A percentile compares a stretch with the other conserved stretches of the same genome.
These are phyloP conservation scores for Sphagnum tenellum DNA, from an alignment of 225 moss, liverwort and hornwort species.

Conservation along the genomic window DNA sequence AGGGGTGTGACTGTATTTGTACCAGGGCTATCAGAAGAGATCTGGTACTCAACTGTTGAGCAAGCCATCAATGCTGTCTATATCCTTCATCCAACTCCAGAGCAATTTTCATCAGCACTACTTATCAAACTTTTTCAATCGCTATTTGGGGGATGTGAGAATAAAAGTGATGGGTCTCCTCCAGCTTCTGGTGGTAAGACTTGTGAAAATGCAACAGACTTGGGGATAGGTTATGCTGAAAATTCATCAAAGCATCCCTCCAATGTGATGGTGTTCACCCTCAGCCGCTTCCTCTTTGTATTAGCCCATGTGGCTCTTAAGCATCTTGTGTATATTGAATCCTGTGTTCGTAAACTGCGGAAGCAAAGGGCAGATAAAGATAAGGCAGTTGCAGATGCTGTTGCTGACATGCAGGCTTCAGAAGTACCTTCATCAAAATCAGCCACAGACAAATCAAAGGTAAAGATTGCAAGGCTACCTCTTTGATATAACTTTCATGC, in stretches of 20 bases:
- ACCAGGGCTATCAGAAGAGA: constrained; percentile 67
- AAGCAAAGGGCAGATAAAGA: constrained; percentile 70
- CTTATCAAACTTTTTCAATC: constrained; percentile 52
- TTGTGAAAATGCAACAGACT: constrained; percentile 21
- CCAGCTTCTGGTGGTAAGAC: constrained; percentile 15
- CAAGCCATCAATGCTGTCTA: constrained; percentile 92
- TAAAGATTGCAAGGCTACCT: background rate
- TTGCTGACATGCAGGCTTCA: constrained; percentile 36
- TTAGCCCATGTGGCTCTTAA: constrained; percentile 76
- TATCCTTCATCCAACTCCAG: constrained; percentile 83
- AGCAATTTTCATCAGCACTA: constrained; percentile 57
- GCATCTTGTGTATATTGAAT: constrained; percentile 90
- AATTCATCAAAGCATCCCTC: constrained; percentile 7
- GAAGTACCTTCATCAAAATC: constrained; percentile 1
- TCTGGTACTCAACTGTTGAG: constrained; percentile 91
- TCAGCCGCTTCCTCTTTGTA: constrained; percentile 80
- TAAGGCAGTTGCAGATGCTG: constrained; percentile 52
- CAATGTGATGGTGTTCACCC: constrained; percentile 19
- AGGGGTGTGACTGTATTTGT: background rate
- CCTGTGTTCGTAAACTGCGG: constrained; percentile 60
- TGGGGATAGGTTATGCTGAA: constrained; percentile 19
- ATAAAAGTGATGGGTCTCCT: constrained; percentile 15
- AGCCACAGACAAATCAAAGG: constrained; percentile 21
- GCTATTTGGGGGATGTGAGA: constrained; percentile 29
- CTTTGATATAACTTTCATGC: too few relatives aligned